Percentiles rank a stretch among this genome's conserved stretches.
These are phyloP conservation scores for Fusarium sp. DNA, from an alignment of 2,329 filamentous ascomycete species.

Conservation along the genomic window DNA sequence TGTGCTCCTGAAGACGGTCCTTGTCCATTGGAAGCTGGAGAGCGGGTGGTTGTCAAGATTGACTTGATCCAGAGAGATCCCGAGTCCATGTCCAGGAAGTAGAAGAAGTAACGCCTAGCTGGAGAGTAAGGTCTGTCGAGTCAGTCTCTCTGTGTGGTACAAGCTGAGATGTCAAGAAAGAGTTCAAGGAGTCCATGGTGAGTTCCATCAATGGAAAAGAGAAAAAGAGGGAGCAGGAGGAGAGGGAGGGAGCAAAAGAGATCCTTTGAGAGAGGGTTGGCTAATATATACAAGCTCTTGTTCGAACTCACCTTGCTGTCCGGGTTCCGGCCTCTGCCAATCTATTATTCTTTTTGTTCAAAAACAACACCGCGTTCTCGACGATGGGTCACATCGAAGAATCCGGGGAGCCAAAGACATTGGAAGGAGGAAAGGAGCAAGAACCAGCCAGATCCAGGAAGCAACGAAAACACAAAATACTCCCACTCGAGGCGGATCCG, in stretches of 20 bases:
- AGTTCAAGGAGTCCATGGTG: conserved; percentile 32
- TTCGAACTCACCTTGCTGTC: conserved; percentile 66
- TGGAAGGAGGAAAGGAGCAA: conserved; percentile 41
- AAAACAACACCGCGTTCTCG: conserved; percentile 38
- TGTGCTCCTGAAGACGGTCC: conserved; percentile 32
- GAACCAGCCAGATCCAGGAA: conserved; percentile 46
- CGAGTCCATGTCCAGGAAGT: conserved; percentile 19
- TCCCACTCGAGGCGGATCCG: conserved; percentile 48
- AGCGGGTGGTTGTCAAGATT: conserved; percentile 19
- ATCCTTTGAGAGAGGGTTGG: conserved; percentile 56
- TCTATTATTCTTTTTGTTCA: conserved; percentile 41
- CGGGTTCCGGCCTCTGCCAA: conserved; percentile 54
- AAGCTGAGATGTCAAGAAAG: conserved; percentile 28
- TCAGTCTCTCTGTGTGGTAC: conserved; percentile 40
- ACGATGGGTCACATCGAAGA: conserved; percentile 42
- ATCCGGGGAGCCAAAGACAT: conserved; percentile 40
- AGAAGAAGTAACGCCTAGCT: conserved; percentile 35
- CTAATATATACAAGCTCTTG: conserved; percentile 65
- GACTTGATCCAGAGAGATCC: conserved; percentile 21
- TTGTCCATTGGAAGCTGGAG: conserved; percentile 3
- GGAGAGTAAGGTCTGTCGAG: conserved; percentile 41
- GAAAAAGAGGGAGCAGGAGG: conserved; percentile 9
- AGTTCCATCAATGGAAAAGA: conserved; percentile 30
- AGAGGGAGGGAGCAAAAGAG: conserved; percentile 34
- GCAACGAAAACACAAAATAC: conserved; percentile 44